Percentiles rank a stretch among this genome's conserved stretches.
phyloP scores from a whole-genome alignment of 2,329 filamentous ascomycete species.

The Cyphellophora europaea region DNA sequence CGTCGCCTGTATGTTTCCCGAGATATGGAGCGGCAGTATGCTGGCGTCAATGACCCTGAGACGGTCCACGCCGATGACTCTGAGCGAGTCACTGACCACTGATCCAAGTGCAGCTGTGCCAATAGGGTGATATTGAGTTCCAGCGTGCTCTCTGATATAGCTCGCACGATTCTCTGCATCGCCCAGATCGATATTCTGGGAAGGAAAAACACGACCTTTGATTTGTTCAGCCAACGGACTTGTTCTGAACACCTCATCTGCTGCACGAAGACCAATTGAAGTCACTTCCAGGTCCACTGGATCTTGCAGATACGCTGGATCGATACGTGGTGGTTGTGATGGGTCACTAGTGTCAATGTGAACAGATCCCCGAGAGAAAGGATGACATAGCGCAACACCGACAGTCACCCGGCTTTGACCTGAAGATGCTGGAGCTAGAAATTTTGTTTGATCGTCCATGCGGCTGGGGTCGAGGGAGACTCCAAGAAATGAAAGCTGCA shows the following conservation, averaged over 20 bases:
- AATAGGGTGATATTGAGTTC: too few relatives aligned
- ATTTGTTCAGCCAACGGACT: too few relatives aligned
- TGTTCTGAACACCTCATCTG: too few relatives aligned
- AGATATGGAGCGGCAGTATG: slow-evolving; percentile 20
- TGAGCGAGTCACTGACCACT: slow-evolving; percentile 15
- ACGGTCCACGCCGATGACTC: slow-evolving; percentile 22
- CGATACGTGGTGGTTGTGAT: slow-evolving; percentile 28
- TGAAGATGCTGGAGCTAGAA: slow-evolving; percentile 28
- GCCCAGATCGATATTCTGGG: too few relatives aligned
- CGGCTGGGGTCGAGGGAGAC: slow-evolving; percentile 22
- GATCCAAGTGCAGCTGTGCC: slow-evolving; percentile 1
- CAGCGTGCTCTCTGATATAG: too few relatives aligned
- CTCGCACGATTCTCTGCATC: too few relatives aligned
- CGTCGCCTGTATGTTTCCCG: slow-evolving; percentile 19
- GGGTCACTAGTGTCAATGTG: slow-evolving; percentile 30
- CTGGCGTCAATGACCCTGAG: slow-evolving; percentile 27
- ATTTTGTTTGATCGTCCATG: slow-evolving; percentile 34
- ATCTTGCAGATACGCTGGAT: slow-evolving; percentile 36
- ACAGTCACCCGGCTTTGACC: too few relatives aligned
- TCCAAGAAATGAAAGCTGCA: slow-evolving; percentile 26
- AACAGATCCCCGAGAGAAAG: slow-evolving; percentile 39
- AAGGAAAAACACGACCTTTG: too few relatives aligned
- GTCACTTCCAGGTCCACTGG: too few relatives aligned
- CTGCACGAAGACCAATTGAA: too few relatives aligned
- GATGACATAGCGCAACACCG: slow-evolving; percentile 41